Conservation (phyloP, 1,284 basidiomycete species). For the Trichosporon faecale region DNA sequence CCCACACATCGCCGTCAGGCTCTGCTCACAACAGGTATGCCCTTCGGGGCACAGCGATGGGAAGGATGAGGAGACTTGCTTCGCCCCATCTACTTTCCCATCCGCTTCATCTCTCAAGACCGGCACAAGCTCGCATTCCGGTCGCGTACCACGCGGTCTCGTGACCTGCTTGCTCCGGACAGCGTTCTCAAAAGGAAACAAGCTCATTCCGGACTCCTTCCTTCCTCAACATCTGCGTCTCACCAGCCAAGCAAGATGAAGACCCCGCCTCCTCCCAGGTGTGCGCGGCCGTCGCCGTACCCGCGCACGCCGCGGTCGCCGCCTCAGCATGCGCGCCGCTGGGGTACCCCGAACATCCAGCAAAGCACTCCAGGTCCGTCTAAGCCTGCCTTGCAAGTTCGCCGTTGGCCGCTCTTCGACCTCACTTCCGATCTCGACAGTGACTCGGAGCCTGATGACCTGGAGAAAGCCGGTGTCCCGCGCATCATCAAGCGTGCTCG, state of each 20-base stretch:
- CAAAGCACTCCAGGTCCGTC: background rate
- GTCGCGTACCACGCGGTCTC: background rate
- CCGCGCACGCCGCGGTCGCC: background rate
- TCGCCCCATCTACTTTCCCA: background rate
- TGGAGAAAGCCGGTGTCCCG: background rate
- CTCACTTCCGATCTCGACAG: background rate
- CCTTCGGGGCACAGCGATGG: background rate
- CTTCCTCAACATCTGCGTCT: background rate
- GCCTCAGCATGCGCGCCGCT: background rate
- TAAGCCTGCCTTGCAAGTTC: background rate
- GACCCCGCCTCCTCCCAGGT: background rate
- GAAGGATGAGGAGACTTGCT: background rate
- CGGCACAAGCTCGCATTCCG: background rate
- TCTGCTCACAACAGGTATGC: background rate
- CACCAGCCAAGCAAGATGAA: background rate
- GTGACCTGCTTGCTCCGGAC: background rate
- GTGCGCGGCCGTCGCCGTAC: background rate
- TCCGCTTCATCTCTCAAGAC: background rate
- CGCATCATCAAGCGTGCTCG: background rate
- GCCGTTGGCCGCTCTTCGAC: background rate
- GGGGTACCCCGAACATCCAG: background rate
- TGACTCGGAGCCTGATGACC: background rate
- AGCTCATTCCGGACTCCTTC: background rate
- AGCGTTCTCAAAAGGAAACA: background rate
- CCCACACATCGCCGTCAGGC: background rate